Evolutionary conservation across 169 alveolate species (phyloP).

Genomic region (Eimeria praecox): DNA sequence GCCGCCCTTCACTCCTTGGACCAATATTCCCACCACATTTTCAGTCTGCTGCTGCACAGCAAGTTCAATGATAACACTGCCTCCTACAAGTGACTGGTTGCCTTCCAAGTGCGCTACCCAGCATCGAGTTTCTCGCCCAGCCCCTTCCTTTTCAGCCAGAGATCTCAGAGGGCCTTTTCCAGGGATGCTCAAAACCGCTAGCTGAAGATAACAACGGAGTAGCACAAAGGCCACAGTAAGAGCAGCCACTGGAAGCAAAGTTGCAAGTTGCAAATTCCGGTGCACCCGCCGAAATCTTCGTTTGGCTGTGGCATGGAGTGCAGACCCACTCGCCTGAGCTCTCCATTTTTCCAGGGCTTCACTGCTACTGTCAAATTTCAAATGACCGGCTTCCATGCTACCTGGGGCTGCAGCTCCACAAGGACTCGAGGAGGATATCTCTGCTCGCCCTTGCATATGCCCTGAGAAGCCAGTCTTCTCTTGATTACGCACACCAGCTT

Average conservation of each 20-base stretch:
- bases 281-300: neutral
- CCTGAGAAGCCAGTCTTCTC: neutral
- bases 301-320: neutral
- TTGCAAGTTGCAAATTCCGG: neutral
- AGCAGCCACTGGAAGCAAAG: neutral
- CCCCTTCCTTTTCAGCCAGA: constrained; percentile 4
- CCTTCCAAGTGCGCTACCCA: neutral
- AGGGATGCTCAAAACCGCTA: neutral
- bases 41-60: neutral
- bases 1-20: neutral
- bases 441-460: neutral
- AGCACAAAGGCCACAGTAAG: neutral
- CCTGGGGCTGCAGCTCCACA: neutral
- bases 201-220: neutral
- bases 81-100: neutral
- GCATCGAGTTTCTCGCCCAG: neutral
- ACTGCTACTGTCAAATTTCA: neutral
- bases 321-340: neutral
- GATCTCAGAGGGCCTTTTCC: neutral
- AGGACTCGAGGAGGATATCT: neutral
- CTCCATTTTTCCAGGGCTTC: neutral
- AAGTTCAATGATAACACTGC: neutral
- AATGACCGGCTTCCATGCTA: neutral
- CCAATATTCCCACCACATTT: neutral
- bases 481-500: neutral